Evolutionary conservation across 208 protist species (phyloP).

Genomic region (Trypanosomatidae sp.): DNA sequence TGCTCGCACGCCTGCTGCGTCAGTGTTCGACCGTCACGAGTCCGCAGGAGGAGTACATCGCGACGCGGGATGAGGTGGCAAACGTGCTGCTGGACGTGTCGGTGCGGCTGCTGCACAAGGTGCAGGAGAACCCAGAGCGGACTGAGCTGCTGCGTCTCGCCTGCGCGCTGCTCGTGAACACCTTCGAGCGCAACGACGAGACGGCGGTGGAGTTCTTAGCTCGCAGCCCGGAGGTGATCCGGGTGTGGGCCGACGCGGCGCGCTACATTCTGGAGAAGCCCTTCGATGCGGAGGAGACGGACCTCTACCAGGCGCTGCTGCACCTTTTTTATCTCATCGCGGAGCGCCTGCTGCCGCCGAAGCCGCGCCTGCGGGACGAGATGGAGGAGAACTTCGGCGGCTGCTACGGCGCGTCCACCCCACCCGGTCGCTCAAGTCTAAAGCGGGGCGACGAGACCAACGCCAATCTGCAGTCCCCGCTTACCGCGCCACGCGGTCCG

Average conservation of each 20-base stretch:
- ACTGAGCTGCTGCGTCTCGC: conserved; percentile 54
- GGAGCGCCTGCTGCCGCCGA: conserved; percentile 52
- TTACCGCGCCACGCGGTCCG: conserved; percentile 16
- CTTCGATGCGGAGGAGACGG: conserved; percentile 64
- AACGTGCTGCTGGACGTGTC: conserved; percentile 46
- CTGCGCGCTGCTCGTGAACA: conserved; percentile 72
- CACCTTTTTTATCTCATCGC: conserved; percentile 75
- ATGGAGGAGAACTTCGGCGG: conserved; percentile 15
- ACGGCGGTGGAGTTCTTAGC: conserved; percentile 44
- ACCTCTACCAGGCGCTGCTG: conserved; percentile 74
- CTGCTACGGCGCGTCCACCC: conserved; percentile 24
- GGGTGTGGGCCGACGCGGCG: conserved; percentile 50
- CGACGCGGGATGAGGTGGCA: conserved; percentile 32
- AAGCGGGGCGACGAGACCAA: too few relatives aligned
- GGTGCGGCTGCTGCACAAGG: too few relatives aligned
- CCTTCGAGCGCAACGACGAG: conserved; percentile 72
- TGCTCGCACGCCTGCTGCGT: conserved; percentile 54
- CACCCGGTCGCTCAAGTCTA: too few relatives aligned
- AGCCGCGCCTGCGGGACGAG: conserved; percentile 17
- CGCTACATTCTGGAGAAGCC: conserved; percentile 43
- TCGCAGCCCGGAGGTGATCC: conserved; percentile 34
- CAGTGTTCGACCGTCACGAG: conserved; percentile 56
- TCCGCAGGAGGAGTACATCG: conserved; percentile 51
- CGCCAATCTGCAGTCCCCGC: too few relatives aligned
- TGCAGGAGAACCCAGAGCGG: conserved; percentile 28